Conservation (phyloP, 345 rosid genomes). For the Mangifera indica region DNA sequence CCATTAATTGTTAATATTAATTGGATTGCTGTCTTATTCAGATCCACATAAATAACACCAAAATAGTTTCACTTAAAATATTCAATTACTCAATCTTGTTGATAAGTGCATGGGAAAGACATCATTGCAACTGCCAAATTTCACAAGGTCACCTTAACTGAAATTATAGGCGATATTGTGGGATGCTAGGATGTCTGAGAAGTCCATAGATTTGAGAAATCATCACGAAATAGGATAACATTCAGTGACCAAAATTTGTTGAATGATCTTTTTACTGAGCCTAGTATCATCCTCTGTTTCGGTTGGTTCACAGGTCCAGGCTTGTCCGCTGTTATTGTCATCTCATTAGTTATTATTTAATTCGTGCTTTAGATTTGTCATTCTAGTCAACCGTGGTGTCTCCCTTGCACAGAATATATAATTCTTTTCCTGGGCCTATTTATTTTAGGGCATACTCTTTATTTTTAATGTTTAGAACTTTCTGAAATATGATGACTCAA, state of each 20-base stretch:
- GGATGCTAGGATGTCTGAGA: conserved; percentile 5
- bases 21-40: not conserved
- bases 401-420: not conserved
- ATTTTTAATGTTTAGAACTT: not conserved
- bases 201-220: conserved; percentile 3
- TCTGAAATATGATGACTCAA: not conserved
- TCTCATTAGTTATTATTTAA: not conserved
- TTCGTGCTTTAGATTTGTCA: not conserved
- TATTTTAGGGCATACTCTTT: not conserved
- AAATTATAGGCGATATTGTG: not conserved
- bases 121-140: too few species aligned
- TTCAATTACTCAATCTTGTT: not conserved
- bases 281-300: not conserved
- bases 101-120: too few species aligned
- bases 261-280: not conserved
- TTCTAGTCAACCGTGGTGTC: not conserved
- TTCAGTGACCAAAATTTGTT: not conserved
- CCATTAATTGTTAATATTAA: not conserved
- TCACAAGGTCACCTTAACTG: not conserved
- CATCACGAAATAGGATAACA: not conserved
- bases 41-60: not conserved
- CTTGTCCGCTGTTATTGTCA: not conserved
- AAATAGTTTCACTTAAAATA: too few species aligned
- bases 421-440: not conserved
- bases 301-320: not conserved